Percentiles rank a stretch among this genome's conserved stretches.
These are phyloP conservation scores for Davidsoniella neocaledoniae DNA, from an alignment of 2,329 filamentous ascomycete genomes.

Conservation along the genomic window DNA sequence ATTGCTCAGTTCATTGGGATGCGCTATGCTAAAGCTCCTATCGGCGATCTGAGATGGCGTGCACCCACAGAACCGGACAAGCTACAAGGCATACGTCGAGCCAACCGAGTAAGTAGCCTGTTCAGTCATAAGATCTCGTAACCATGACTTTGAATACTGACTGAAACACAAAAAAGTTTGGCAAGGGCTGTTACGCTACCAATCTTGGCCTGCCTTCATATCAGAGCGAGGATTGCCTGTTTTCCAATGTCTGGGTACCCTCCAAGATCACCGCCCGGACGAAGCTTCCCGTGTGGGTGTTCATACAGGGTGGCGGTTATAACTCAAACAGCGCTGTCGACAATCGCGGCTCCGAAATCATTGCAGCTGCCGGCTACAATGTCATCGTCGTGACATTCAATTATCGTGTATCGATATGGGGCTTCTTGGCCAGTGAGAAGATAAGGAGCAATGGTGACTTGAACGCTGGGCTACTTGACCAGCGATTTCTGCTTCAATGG, in stretches of 20 bases:
- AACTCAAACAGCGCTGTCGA: slow-evolving; percentile 29
- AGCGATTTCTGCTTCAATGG: slow-evolving; percentile 33
- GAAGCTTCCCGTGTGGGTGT: slow-evolving; percentile 25
- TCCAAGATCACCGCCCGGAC: slow-evolving; percentile 16
- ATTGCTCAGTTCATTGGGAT: slow-evolving; percentile 19
- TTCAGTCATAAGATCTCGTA: slow-evolving; percentile 22
- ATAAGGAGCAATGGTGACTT: slow-evolving; percentile 17
- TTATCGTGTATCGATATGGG: slow-evolving; percentile 30
- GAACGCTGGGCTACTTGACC: slow-evolving; percentile 30
- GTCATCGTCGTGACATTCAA: slow-evolving; percentile 28
- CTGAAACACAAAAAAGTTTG: slow-evolving; percentile 14
- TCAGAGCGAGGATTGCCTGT: slow-evolving; percentile 31
- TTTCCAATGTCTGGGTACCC: slow-evolving; percentile 32
- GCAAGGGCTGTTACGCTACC: slow-evolving; percentile 9
- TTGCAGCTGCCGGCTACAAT: slow-evolving; percentile 21
- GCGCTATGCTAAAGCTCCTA: slow-evolving; percentile 25
- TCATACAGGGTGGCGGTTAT: slow-evolving; percentile 29
- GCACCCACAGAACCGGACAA: slow-evolving; percentile 21
- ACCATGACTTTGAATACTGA: slow-evolving; percentile 17
- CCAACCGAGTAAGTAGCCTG: slow-evolving; percentile 19
- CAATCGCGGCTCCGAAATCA: slow-evolving; percentile 24
- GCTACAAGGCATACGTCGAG: slow-evolving; percentile 18
- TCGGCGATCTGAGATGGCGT: slow-evolving; percentile 22
- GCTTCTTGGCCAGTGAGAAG: slow-evolving; percentile 28
- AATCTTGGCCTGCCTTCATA: slow-evolving; percentile 10